Conservation (phyloP, 495 filamentous ascomycete species). For the Neurospora terricola region DNA sequence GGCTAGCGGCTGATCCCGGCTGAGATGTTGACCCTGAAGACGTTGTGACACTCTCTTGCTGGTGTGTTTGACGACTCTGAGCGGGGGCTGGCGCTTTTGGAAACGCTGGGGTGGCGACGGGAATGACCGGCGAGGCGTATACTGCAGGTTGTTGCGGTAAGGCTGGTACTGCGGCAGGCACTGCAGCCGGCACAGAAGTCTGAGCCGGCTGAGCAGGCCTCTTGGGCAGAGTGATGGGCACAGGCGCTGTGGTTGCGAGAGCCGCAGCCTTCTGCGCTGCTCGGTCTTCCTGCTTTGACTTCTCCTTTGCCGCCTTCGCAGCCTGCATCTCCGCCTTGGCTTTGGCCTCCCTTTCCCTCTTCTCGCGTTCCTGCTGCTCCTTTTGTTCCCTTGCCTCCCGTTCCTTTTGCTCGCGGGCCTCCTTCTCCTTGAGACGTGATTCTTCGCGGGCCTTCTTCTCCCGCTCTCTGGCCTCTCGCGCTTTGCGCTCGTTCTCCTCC, state of each 20-base stretch:
- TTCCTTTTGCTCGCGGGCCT: constrained; percentile 50
- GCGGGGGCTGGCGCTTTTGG: constrained; percentile 76
- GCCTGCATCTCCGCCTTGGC: constrained; percentile 18
- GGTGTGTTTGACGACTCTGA: constrained; percentile 65
- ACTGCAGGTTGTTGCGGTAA: constrained; percentile 32
- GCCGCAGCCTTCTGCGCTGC: constrained; percentile 31
- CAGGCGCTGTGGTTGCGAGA: constrained; percentile 22
- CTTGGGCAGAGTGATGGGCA: constrained; percentile 37
- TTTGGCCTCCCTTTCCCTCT: constrained; percentile 36
- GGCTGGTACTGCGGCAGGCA: constrained; percentile 44
- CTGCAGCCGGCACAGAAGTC: constrained; percentile 26
- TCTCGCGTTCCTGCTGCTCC: constrained; percentile 53
- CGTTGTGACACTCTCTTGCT: constrained; percentile 65
- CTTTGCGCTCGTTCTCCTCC: constrained; percentile 75
- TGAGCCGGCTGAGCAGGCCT: constrained; percentile 32
- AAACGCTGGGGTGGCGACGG: constrained; percentile 67
- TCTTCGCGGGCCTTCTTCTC: constrained; percentile 75
- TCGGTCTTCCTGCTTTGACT: constrained; percentile 38
- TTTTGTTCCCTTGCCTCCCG: constrained; percentile 60
- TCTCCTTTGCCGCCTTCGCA: constrained; percentile 39
- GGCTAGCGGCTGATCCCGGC: constrained; percentile 42
- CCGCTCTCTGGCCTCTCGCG: constrained; percentile 67
- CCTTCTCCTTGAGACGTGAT: constrained; percentile 54
- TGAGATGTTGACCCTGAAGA: constrained; percentile 49
- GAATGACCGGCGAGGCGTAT: constrained; percentile 67